These are phyloP conservation scores for Flagelloscypha sp. DNA, from an alignment of 768 basidiomycete genomes.

Conservation along the genomic window DNA sequence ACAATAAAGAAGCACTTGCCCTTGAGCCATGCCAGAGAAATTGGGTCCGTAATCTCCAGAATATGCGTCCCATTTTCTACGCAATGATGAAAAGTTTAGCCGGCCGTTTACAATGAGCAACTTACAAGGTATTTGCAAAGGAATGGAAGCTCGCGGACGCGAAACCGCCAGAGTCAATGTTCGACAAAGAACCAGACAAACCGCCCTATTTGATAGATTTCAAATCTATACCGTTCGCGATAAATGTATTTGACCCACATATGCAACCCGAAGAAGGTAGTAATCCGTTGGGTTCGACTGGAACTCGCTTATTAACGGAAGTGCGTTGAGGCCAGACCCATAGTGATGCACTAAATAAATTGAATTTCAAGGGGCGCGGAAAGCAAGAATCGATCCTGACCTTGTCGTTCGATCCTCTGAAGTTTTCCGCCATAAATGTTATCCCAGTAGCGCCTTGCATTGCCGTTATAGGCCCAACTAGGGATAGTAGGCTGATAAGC, in stretches of 20 bases:
- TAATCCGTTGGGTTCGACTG: conserved; percentile 37
- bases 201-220: too few relatives aligned
- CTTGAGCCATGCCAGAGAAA: conserved; percentile 45
- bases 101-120: too few relatives aligned
- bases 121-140: conserved; percentile 46
- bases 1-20: too few relatives aligned
- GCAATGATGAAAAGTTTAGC: too few relatives aligned
- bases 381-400: too few relatives aligned
- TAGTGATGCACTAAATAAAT: conserved; percentile 59
- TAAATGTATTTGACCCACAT: too few relatives aligned
- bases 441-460: conserved; percentile 47
- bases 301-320: conserved; percentile 44
- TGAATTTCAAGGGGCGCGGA: too few relatives aligned
- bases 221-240: too few relatives aligned
- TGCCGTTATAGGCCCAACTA: conserved; percentile 58
- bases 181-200: conserved; percentile 42
- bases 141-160: conserved; percentile 54
- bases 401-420: conserved; percentile 45
- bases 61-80: conserved; percentile 51
- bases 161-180: conserved; percentile 51
- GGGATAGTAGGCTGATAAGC: conserved; percentile 49
- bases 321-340: conserved; percentile 46
- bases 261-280: conserved; percentile 45
- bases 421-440: conserved; percentile 50
- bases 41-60: conserved; percentile 56